Percentiles rank a stretch among this genome's conserved stretches.
Evolutionary conservation across 108 stramenopile species (phyloP).

Genomic region (Pseudonitzschia multistriata): DNA sequence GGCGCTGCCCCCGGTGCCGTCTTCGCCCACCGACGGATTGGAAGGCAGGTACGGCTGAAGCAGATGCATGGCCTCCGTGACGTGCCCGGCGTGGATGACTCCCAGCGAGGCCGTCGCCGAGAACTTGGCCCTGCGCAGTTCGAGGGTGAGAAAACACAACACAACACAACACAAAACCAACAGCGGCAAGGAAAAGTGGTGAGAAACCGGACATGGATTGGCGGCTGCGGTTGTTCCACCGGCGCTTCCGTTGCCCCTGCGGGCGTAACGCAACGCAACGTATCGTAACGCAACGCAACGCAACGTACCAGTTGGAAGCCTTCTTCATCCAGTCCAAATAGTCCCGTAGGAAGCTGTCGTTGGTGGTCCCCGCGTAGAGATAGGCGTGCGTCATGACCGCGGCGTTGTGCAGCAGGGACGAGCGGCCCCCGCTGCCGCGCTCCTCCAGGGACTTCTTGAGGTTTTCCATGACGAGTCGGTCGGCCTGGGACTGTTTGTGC

Average conservation of each 20-base stretch:
- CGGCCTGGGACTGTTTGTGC: conserved; percentile 84
- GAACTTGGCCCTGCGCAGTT: conserved; percentile 89
- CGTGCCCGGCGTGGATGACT: conserved; percentile 96
- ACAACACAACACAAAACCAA: background rate
- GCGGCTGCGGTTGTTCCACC: too few relatives aligned
- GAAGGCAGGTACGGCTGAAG: conserved; percentile 97
- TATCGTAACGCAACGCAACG: background rate
- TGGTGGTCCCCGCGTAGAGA: conserved; percentile 94
- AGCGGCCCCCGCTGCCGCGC: conserved; percentile 61
- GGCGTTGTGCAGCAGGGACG: conserved; percentile 93
- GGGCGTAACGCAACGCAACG: background rate
- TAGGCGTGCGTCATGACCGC: conserved; percentile 91
- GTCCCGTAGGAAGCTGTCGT: conserved; percentile 94
- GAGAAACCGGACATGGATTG: too few relatives aligned
- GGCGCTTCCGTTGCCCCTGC: background rate
- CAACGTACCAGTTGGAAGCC: conserved; percentile 97
- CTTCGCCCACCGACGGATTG: conserved; percentile 47
- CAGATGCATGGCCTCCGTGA: conserved; percentile 93
- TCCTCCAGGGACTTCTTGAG: conserved; percentile 90
- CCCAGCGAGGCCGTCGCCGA: conserved; percentile 96
- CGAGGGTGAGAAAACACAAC: background rate
- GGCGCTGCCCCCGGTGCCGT: conserved; percentile 38
- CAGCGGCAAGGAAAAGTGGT: conserved; percentile 8
- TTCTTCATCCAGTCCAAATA: conserved; percentile 99
- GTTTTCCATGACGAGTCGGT: conserved; percentile 80